Base-by-base conservation (phyloP, 495 filamentous ascomycete species). In the Talaromyces wortmannii region DNA sequence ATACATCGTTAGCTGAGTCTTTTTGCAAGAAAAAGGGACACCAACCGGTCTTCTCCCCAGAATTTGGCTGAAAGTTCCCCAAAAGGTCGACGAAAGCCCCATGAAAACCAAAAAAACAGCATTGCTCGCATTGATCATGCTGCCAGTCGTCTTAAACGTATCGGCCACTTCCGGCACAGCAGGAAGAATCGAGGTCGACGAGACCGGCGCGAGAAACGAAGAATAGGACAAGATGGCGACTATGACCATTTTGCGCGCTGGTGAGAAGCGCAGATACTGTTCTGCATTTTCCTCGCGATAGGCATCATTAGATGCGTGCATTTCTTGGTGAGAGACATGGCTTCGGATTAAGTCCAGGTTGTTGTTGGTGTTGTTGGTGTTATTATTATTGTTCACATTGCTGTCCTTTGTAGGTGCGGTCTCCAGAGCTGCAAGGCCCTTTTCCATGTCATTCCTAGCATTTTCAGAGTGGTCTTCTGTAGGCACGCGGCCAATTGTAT, bases 71-170 rank as follows among this genome's bases (percentile, higher is more conserved):
- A 89, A 63, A 5, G 86, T 85, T 0, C 86, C 85, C 80, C 83
- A 89, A 50, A 89, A 73, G 4, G 79, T 75, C 5, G 86, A 81
- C 44, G 79, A 78, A 1, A 90, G 50, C 0, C 85, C 87, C 86
- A 89, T 89, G 58, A 83, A 83, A 0, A 84, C 59, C 70, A 89
- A 69, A 58, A 88, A 89, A 18, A 88, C 56, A 2, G 85, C 85
- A 70, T 89, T 90, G 57, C 77, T 80, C 16, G 87, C 66, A 59
- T 88, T 85, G 63, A 90, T 78, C 44, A 89, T 78, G 17, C 79
- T 77, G 6, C 82, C 85, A 0, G 78, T 83, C 6, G 84, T 87
- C 29, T 68, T 52, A 56, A 79, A 90, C 11, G 81, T 81, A 10
- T 60, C 66, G 4, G 84, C 84, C 4, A 90, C 78, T 61, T 90